These are phyloP conservation scores for Cetraspora pellucida DNA, from an alignment of 192 early-diverging fungal species.

Conservation along the genomic window DNA sequence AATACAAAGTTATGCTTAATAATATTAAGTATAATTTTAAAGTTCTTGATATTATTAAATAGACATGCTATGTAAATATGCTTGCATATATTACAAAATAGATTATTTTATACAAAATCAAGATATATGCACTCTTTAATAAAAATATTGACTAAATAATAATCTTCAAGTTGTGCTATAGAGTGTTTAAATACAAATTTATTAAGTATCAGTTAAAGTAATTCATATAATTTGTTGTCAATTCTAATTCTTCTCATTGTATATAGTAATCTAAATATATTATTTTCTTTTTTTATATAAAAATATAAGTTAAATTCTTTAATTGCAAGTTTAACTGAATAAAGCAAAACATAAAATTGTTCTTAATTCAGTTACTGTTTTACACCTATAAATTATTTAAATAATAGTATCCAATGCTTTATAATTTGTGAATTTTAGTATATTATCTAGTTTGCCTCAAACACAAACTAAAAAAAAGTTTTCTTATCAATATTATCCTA, in stretches of 20 bases:
- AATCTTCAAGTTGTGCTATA: neutral
- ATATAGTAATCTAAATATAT: neutral
- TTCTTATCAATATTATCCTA: neutral
- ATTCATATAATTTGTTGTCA: neutral
- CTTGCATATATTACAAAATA: neutral
- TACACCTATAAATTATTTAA: neutral
- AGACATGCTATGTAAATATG: neutral
- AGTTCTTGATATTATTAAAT: no score
- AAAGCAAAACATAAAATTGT: neutral
- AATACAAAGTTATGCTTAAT: no score
- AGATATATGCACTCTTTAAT: neutral
- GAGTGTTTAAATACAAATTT: neutral
- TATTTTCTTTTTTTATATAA: neutral
- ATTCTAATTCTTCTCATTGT: neutral
- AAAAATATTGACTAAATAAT: neutral
- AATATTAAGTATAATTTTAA: no score
- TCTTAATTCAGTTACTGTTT: neutral
- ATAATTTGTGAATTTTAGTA: neutral
- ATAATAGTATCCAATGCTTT: neutral
- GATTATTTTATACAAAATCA: neutral
- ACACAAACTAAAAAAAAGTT: neutral
- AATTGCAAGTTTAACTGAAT: neutral
- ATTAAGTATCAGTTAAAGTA: neutral
- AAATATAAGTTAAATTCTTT: neutral
- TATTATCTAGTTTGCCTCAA: neutral